These are phyloP conservation scores for Aquilaria yunnanensis DNA, from an alignment of 345 rosid genomes.

Conservation along the genomic window DNA sequence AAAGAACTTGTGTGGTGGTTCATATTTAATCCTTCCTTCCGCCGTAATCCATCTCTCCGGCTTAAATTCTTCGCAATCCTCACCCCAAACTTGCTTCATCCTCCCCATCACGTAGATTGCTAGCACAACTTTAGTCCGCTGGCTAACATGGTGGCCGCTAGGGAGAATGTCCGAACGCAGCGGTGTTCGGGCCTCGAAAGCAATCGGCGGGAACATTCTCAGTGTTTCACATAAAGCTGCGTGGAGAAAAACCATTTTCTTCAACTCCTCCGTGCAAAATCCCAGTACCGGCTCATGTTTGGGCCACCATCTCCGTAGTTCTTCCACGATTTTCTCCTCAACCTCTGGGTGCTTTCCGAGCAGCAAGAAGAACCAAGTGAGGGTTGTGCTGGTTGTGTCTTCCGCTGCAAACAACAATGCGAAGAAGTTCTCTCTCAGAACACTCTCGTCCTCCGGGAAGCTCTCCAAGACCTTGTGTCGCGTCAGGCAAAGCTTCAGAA, in stretches of 20 bases:
- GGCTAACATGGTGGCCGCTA: slow-evolving; percentile 11
- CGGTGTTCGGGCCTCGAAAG: slow-evolving; percentile 3
- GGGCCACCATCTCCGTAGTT: slow-evolving; percentile 10
- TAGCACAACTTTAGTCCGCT: slow-evolving; percentile 6
- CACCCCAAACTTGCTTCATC: slow-evolving; percentile 20
- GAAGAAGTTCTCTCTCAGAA: slow-evolving; percentile 23
- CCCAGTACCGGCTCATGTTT: not conserved
- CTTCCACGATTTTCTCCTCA: slow-evolving; percentile 22
- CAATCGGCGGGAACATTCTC: slow-evolving; percentile 22
- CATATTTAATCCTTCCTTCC: slow-evolving; percentile 13
- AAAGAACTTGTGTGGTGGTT: slow-evolving; percentile 19
- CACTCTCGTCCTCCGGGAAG: not conserved
- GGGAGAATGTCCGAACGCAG: slow-evolving; percentile 13
- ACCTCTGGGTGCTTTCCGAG: slow-evolving; percentile 17
- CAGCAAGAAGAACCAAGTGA: slow-evolving; percentile 39
- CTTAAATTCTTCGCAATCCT: slow-evolving; percentile 27
- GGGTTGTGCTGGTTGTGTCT: slow-evolving; percentile 25
- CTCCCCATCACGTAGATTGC: slow-evolving; percentile 12
- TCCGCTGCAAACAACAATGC: slow-evolving; percentile 21
- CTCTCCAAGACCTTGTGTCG: not conserved
- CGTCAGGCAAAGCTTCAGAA: slow-evolving; percentile 6
- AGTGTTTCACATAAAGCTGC: slow-evolving; percentile 26
- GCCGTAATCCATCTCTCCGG: not conserved
- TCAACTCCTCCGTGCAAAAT: slow-evolving; percentile 6
- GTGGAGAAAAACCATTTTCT: slow-evolving; percentile 31